Base-by-base conservation (phyloP, 1,139 yeast genomes). In the Meyerozyma carpophila region DNA sequence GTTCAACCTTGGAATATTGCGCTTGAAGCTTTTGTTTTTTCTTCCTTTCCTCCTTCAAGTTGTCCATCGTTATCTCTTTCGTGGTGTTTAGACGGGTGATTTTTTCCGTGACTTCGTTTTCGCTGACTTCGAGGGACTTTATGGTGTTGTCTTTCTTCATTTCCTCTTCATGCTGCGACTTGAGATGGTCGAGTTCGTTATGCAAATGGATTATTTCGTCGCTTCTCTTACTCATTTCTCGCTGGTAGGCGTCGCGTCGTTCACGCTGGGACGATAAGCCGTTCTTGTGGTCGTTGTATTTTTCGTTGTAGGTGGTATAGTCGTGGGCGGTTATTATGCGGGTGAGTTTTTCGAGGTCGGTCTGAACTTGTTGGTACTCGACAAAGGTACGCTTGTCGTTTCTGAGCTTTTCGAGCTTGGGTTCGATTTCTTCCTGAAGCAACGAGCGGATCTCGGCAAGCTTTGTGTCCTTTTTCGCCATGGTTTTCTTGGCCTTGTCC, bases 401-500 rank as follows among this genome's bases (percentile, higher is more conserved):
- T 47, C 95, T 74, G 46, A 91, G 71, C 55, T 84, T 85, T 46
- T 86, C 94, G 41, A 94, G 72, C 58, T 90, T 90, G 5, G 98
- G 98, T 56, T 88, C 96, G 48, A 94, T 91, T 62, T 93, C 98
- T 57, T 91, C 96, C 25, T 72, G 70, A 45, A 93, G 68, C 44
- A 91, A 65, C 36, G 77, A 74, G 52, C 88, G 75, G 42, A 90
- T 91, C 59, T 90, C 95, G 39, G 74, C 79, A 41, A 93, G 75
- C 54, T 90, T 90, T 18, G 85, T 78, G 53, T 93, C 96, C 59
- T 93, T 93, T 63, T 90, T 91, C 0, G 84, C 79, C 88, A 93
- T 89, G 1, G 96, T 89, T 58, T 87, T 83, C 57, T 88, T 84
- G 0, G 98, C 97, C 59, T 88, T 88, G 47, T 88, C 96, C 54